Conservation (phyloP, 2,329 filamentous ascomycete genomes). For the Paraconiothyrium sp. region DNA sequence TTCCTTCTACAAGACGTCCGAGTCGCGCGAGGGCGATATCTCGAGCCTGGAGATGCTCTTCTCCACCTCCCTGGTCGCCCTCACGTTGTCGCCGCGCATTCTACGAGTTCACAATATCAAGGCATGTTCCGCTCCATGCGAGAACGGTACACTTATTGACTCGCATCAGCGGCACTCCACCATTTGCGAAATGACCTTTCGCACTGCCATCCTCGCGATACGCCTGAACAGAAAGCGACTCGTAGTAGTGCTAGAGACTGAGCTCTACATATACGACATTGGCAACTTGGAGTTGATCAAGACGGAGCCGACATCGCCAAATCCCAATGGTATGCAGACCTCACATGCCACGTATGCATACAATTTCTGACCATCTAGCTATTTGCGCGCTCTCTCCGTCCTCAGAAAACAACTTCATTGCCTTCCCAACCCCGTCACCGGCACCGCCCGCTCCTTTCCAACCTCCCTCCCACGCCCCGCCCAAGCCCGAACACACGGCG, state of each 20-base stretch:
- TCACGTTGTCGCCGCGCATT: constrained; percentile 90
- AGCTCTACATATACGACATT: constrained; percentile 98
- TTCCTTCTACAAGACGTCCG: constrained; percentile 93
- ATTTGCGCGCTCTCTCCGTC: constrained; percentile 94
- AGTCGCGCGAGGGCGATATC: constrained; percentile 93
- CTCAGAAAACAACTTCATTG: constrained; percentile 94
- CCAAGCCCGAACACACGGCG: constrained; percentile 76
- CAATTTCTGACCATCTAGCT: constrained; percentile 58
- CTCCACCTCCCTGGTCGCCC: constrained; percentile 92
- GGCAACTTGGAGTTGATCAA: constrained; percentile 96
- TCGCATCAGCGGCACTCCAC: constrained; percentile 73
- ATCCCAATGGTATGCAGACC: constrained; percentile 71
- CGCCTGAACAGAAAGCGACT: constrained; percentile 93
- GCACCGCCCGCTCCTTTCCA: constrained; percentile 61
- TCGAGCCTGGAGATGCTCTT: constrained; percentile 99
- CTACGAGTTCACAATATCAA: constrained; percentile 98
- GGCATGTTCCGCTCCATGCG: constrained; percentile 59
- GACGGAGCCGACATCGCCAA: constrained; percentile 93
- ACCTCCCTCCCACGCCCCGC: constrained; percentile 83
- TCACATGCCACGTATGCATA: constrained; percentile 19
- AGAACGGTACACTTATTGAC: background rate
- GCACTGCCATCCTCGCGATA: constrained; percentile 93
- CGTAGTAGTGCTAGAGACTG: constrained; percentile 91
- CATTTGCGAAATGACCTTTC: constrained; percentile 98
- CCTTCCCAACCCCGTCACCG: constrained; percentile 84